Evolutionary conservation across 192 early-diverging fungal species (phyloP).

Genomic region (Coemansia sp.): DNA sequence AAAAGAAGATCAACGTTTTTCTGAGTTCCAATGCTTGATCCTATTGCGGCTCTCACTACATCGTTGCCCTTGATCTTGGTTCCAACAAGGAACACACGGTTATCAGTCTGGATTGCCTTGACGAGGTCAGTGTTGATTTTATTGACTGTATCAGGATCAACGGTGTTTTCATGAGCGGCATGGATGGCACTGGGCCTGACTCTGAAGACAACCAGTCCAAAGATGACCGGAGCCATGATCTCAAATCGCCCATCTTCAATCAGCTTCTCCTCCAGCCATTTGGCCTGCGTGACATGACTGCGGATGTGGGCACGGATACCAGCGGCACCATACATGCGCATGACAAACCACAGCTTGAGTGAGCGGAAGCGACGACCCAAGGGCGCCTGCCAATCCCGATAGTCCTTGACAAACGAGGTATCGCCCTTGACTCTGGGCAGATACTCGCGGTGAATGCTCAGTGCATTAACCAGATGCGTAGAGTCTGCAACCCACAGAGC

Average conservation of each 20-base stretch:
- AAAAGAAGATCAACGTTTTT: slow-evolving; percentile 23
- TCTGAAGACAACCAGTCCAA: slow-evolving; percentile 55
- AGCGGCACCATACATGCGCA: slow-evolving; percentile 59
- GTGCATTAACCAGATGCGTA: slow-evolving; percentile 51
- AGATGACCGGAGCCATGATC: slow-evolving; percentile 40
- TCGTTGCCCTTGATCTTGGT: slow-evolving; percentile 36
- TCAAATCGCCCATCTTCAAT: slow-evolving; percentile 50
- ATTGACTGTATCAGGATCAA: slow-evolving; percentile 18
- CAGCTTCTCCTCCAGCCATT: slow-evolving; percentile 43
- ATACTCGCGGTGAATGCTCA: slow-evolving; percentile 58
- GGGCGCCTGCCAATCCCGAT: slow-evolving; percentile 60
- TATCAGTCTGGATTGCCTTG: slow-evolving; percentile 30
- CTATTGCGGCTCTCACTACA: slow-evolving; percentile 39
- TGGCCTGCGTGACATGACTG: slow-evolving; percentile 35
- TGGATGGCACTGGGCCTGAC: slow-evolving; percentile 36
- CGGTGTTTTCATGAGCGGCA: neutral
- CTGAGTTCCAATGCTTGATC: slow-evolving; percentile 24
- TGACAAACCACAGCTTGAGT: slow-evolving; percentile 67
- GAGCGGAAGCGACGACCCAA: slow-evolving; percentile 62
- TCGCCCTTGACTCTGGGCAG: slow-evolving; percentile 43
- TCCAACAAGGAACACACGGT: slow-evolving; percentile 45
- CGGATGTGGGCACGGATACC: slow-evolving; percentile 59
- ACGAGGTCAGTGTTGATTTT: slow-evolving; percentile 30
- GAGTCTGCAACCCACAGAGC: slow-evolving; percentile 59
- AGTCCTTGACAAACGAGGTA: slow-evolving; percentile 53